These are phyloP conservation scores for Herpetospermum pedunculosum DNA, from an alignment of 306 rosid genomes.

Conservation along the genomic window DNA sequence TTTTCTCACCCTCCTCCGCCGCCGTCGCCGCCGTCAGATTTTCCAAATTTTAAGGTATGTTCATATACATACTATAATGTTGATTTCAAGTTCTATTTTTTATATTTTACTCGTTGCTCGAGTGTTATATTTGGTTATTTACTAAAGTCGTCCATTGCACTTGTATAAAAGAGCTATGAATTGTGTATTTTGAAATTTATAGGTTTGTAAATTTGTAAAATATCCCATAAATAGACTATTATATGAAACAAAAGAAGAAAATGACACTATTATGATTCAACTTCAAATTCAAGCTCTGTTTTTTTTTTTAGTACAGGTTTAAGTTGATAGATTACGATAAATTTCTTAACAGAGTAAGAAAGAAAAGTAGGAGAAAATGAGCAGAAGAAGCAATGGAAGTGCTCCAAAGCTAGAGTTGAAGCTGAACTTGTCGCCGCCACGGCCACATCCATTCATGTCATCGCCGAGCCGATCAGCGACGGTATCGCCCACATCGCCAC, in stretches of 20 bases:
- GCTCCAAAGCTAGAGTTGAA: conserved; percentile 69
- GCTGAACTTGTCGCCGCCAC: conserved; percentile 81
- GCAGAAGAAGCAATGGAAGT: conserved; percentile 38
- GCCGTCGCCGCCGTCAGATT: neutral
- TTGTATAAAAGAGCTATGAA: neutral
- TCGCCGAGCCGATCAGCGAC: conserved; percentile 54
- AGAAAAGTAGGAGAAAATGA: conserved; percentile 26
- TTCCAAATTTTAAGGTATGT: neutral
- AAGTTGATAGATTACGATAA: neutral
- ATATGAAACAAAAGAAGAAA: neutral
- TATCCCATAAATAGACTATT: neutral
- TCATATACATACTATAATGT: neutral
- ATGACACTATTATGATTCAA: neutral
- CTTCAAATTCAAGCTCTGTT: neutral
- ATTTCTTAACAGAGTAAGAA: neutral
- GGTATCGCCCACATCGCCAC: conserved; percentile 60
- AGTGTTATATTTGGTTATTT: no score
- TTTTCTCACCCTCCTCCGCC: neutral
- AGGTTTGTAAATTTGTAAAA: neutral
- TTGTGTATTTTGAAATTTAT: neutral
- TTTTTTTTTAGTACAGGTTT: neutral
- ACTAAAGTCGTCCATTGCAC: neutral
- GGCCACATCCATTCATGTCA: conserved; percentile 29
- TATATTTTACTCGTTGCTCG: no score
- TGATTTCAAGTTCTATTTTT: neutral